phyloP scores from a whole-genome alignment of 441 rosid species.

The Populus trichocarpa region DNA sequence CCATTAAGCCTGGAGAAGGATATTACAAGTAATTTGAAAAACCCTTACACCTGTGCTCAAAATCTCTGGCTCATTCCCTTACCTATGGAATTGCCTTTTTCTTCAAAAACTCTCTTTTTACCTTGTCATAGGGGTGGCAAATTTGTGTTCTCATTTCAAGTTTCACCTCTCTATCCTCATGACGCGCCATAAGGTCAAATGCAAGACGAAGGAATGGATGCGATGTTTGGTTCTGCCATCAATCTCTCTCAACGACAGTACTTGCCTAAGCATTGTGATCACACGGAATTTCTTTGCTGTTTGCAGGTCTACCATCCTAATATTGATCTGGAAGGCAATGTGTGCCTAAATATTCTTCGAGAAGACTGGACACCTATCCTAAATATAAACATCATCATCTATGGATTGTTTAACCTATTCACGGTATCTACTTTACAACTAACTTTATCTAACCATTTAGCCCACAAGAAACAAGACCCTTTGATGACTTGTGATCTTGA shows the following conservation, averaged over 20 bases:
- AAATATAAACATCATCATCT: constrained; percentile 63
- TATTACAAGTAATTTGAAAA: constrained; percentile 39
- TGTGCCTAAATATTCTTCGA: constrained; percentile 63
- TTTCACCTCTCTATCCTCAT: constrained; percentile 64
- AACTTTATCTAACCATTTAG: not conserved
- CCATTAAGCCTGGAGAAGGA: constrained; percentile 68
- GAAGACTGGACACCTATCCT: constrained; percentile 82
- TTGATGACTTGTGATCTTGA: not conserved
- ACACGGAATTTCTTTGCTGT: not conserved
- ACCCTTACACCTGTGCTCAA: not conserved
- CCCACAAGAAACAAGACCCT: not conserved
- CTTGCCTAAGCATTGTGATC: not conserved
- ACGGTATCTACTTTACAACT: constrained; percentile 37
- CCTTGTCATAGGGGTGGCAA: not conserved
- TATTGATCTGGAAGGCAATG: constrained; percentile 80
- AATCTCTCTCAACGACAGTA: not conserved
- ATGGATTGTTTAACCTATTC: constrained; percentile 69
- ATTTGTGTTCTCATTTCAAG: constrained; percentile 36
- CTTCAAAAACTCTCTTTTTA: not conserved
- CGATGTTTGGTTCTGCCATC: not conserved
- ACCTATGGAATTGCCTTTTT: not conserved
- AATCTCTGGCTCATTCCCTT: not conserved
- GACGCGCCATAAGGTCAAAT: constrained; percentile 73
- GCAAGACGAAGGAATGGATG: constrained; percentile 63
- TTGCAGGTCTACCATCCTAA: constrained; percentile 72